These are phyloP conservation scores for Endoconidiophora laricicola DNA, from an alignment of 2,329 filamentous ascomycete genomes.

Conservation along the genomic window DNA sequence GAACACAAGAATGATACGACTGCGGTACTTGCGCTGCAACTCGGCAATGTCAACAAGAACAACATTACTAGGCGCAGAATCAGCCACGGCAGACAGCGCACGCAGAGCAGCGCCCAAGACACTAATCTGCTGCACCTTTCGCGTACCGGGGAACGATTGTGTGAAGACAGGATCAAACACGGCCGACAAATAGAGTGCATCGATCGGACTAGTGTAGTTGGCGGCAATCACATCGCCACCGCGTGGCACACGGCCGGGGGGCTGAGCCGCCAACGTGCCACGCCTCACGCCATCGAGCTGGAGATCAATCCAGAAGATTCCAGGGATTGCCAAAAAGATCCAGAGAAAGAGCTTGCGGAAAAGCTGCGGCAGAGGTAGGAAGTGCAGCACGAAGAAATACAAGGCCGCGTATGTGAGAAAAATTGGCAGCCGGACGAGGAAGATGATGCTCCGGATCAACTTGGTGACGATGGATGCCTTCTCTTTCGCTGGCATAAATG, in stretches of 20 bases:
- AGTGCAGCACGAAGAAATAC: slow-evolving; percentile 72
- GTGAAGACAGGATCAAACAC: slow-evolving; percentile 96
- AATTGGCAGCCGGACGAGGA: slow-evolving; percentile 63
- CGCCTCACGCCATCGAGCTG: slow-evolving; percentile 93
- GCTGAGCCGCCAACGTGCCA: slow-evolving; percentile 65
- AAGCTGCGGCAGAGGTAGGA: slow-evolving; percentile 48
- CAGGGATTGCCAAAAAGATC: slow-evolving; percentile 72
- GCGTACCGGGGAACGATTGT: slow-evolving; percentile 58
- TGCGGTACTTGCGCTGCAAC: slow-evolving; percentile 51
- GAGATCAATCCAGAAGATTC: slow-evolving; percentile 97
- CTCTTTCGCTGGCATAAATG: slow-evolving; percentile 70
- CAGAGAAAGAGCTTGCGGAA: slow-evolving; percentile 74
- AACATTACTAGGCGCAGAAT: slow-evolving; percentile 27
- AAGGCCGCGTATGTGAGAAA: slow-evolving; percentile 49
- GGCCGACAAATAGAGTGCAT: slow-evolving; percentile 82
- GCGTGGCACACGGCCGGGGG: slow-evolving; percentile 56
- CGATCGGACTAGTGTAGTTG: slow-evolving; percentile 82
- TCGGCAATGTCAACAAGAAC: slow-evolving; percentile 43
- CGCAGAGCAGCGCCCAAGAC: slow-evolving; percentile 59
- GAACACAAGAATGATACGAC: slow-evolving; percentile 68
- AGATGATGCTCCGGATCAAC: slow-evolving; percentile 53
- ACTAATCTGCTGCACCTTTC: slow-evolving; percentile 58
- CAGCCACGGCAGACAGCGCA: slow-evolving; percentile 46
- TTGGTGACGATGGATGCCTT: slow-evolving; percentile 41
- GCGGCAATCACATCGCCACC: slow-evolving; percentile 71